phyloP scores from a whole-genome alignment of 768 basidiomycete species.

The Podaxis mareebaensis region DNA sequence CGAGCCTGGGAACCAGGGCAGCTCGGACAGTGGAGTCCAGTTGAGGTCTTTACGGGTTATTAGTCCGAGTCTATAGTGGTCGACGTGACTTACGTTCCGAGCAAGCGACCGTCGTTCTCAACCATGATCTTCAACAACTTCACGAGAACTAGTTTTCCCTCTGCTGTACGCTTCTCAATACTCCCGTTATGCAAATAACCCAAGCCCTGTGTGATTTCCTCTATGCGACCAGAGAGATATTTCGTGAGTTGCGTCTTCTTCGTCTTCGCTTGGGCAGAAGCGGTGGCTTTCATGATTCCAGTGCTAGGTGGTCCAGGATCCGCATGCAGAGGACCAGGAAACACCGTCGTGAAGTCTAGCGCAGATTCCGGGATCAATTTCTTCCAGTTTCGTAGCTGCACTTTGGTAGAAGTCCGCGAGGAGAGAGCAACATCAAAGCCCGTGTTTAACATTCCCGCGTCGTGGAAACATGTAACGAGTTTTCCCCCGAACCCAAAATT shows the following conservation, averaged over 20 bases:
- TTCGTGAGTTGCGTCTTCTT: constrained; percentile 80
- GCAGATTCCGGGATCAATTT: constrained; percentile 71
- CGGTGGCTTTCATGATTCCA: constrained; percentile 71
- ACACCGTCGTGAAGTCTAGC: constrained; percentile 51
- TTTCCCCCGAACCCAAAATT: constrained; percentile 96
- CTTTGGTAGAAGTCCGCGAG: constrained; percentile 65
- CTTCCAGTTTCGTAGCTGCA: constrained; percentile 68
- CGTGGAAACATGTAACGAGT: constrained; percentile 86
- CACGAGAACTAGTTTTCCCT: constrained; percentile 76
- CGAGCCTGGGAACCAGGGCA: constrained; percentile 66
- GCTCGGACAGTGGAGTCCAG: constrained; percentile 74
- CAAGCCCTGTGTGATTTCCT: constrained; percentile 76
- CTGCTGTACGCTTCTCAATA: constrained; percentile 56
- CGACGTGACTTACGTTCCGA: constrained; percentile 69
- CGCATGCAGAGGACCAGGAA: constrained; percentile 86
- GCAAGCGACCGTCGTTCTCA: constrained; percentile 85
- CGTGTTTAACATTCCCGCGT: constrained; percentile 60
- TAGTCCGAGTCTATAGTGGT: not conserved
- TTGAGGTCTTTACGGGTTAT: constrained; percentile 41
- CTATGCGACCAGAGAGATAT: constrained; percentile 74
- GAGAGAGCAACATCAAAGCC: constrained; percentile 80
- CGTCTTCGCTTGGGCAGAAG: constrained; percentile 66
- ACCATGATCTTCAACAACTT: constrained; percentile 78
- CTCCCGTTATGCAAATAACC: constrained; percentile 56
- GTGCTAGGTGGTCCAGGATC: constrained; percentile 69